Evolutionary conservation across 106 monocot species (phyloP).

Genomic region (Dendrobium officinale): DNA sequence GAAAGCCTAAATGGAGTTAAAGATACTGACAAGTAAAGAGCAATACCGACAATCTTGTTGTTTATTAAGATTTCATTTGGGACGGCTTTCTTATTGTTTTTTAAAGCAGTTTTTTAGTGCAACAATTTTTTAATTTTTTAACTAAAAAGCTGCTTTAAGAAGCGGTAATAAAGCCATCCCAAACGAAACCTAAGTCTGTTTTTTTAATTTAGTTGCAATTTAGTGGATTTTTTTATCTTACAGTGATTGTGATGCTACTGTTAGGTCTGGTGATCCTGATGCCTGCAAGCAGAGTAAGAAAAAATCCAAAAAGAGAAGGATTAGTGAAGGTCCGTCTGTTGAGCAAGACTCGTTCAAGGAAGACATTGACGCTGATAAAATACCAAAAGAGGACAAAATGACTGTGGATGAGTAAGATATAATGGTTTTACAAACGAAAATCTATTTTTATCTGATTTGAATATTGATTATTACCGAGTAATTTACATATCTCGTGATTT

Average conservation of each 20-base stretch:
- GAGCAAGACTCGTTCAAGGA: not conserved
- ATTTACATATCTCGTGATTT: not conserved
- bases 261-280: slow-evolving; percentile 12
- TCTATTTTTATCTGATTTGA: not conserved
- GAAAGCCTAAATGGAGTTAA: slow-evolving; percentile 12
- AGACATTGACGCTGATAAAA: not conserved
- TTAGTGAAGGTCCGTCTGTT: not conserved
- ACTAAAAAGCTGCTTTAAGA: too few species aligned
- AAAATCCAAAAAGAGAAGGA: slow-evolving; percentile 39
- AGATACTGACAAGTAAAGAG: slow-evolving; percentile 17
- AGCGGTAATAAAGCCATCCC: too few species aligned
- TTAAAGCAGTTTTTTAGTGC: too few species aligned
- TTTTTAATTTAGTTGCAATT: not conserved
- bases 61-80: too few species aligned
- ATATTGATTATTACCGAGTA: not conserved
- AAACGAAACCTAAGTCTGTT: too few species aligned
- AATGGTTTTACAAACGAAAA: not conserved
- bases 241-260: slow-evolving; percentile 6
- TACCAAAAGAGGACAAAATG: not conserved
- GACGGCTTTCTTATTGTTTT: too few species aligned
- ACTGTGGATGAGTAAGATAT: slow-evolving; percentile 1
- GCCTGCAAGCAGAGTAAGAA: slow-evolving; percentile 28
- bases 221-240: slow-evolving; percentile 3
- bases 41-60: not conserved
- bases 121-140: too few species aligned